Base-by-base conservation (phyloP, 2,329 filamentous ascomycete genomes). In the Arthrobotrys conoides region DNA sequence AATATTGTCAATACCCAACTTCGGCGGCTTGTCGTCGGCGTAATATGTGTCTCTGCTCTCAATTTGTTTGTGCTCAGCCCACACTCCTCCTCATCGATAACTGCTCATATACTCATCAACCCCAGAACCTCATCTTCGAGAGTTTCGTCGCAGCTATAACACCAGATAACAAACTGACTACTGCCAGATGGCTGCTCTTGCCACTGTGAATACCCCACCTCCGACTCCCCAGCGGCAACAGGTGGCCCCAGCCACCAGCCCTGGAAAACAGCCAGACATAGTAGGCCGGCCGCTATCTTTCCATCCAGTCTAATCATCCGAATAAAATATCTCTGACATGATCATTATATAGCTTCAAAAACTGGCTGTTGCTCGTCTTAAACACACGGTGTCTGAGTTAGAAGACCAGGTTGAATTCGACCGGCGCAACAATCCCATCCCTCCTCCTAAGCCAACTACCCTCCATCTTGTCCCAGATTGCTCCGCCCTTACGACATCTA, bases 401-500 rank as follows among this genome's bases (percentile, higher is more conserved):
- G 38, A 79, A 81, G 80, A 81, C 71, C 80, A 81, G 72, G 80
- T 81, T 79, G 81, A 81, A 77, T 81, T 81, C 64, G 81, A 82
- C 72, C 80, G 81, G 46, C 80, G 73, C 22, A 76, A 72, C 49
- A 65, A 41, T 33, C 76, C 76, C 8, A 57, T 80, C 46, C 48
- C 72, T 3, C 71, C 81, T n/a, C 81, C 81, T 5, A 79, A 80
- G n/a, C 84, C 84, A 81, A 87, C 86, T 82, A 84, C 86, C 80
- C 86, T 87, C 80, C 85, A 87, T 82, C 88, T 87, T 83, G 86
- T 87, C 79, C 86, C 87, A 80, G 87, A 88, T 82, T 87, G 87
- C 80, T 87, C 86, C 64, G 86, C 86, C 59, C 82, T 88, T 71
- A 87, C 86, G 57, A 86, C 86, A 65, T 87, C 86, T 77, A 86